Base-by-base conservation (phyloP, 2,329 filamentous ascomycete genomes). In the Exophiala spinifera region DNA sequence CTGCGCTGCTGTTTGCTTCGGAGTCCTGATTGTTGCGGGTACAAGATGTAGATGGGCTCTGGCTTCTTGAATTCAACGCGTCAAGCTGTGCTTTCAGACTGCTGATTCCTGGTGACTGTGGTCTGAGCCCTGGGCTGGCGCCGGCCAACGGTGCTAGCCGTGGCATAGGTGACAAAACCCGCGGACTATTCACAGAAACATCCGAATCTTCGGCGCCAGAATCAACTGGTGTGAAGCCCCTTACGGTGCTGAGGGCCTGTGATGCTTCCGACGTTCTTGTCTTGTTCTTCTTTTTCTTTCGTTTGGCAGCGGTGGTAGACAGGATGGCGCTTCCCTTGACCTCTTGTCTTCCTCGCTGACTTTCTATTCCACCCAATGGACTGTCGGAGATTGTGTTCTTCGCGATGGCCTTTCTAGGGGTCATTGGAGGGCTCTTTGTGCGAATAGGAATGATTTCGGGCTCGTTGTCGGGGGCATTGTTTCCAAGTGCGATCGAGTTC, bases 31-130 rank as follows among this genome's bases (percentile, higher is more conserved):
- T 69, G 64, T 77, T 80, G 65, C 76, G 78, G 63, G 71, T 79
- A 61, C 75, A 80, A 17, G 79, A 79, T 65, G 81, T 74, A 31
- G 81, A 84, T 62, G 76, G 81, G 46, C 77, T 77, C 43, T 80
- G 72, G 36, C 68, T 71, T 58, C 84, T 81, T 13, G 95, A 76
- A 65, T 81, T 88, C 50, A 96, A 75, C 2, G 85, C 83, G 57
- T 96, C 91, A 54, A 96, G 79, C 66, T 94, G 87, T 69, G 86
- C 78, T 68, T 90, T 90, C 65, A 96, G 76, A 64, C 86, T 88
- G 66, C 89, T 88, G 64, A 96, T 91, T 45, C 90, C 91, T 56
- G 87, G 86, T 40, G 77, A 78, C 1, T 74, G 70, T 5, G 81
- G 76, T 56, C 79, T 72, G 33, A 79, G 68, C 20, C 73, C 70